These are phyloP conservation scores for Rhododendron henanense DNA, from an alignment of 148 eudicot genomes.

Conservation along the genomic window DNA sequence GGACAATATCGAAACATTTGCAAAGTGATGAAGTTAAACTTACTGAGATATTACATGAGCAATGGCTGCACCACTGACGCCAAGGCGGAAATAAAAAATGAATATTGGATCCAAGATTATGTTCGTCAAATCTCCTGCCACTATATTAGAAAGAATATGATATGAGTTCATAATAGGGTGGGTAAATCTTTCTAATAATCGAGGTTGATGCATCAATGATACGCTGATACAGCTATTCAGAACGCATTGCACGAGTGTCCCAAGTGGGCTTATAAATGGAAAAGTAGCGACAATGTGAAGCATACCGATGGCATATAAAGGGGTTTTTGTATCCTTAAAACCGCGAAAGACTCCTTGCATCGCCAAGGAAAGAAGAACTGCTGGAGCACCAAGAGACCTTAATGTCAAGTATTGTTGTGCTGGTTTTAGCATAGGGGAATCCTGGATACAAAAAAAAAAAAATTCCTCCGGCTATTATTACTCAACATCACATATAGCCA, in stretches of 20 bases:
- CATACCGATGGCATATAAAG: constrained; percentile 71
- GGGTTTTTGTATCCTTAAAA: constrained; percentile 77
- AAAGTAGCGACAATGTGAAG: not conserved
- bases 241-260: not conserved
- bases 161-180: not conserved
- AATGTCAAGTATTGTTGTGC: constrained; percentile 58
- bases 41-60: constrained; percentile 86
- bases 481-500: not conserved
- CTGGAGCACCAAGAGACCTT: constrained; percentile 83
- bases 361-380: constrained; percentile 80
- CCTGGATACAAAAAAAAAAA: constrained; percentile 25
- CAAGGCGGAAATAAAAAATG: constrained; percentile 48
- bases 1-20: not conserved
- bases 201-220: not conserved
- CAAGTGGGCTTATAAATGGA: not conserved
- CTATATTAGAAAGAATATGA: constrained; percentile 24
- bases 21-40: constrained; percentile 16
- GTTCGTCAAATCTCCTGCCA: constrained; percentile 67
- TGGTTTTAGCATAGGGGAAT: constrained; percentile 63
- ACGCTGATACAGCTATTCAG: not conserved
- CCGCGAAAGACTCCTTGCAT: constrained; percentile 93
- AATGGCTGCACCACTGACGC: constrained; percentile 80
- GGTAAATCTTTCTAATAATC: not conserved
- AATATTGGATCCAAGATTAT: constrained; percentile 67
- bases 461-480: not conserved